These are phyloP conservation scores for Parachaetomium inaequale DNA, from an alignment of 495 filamentous ascomycete species.

Conservation along the genomic window DNA sequence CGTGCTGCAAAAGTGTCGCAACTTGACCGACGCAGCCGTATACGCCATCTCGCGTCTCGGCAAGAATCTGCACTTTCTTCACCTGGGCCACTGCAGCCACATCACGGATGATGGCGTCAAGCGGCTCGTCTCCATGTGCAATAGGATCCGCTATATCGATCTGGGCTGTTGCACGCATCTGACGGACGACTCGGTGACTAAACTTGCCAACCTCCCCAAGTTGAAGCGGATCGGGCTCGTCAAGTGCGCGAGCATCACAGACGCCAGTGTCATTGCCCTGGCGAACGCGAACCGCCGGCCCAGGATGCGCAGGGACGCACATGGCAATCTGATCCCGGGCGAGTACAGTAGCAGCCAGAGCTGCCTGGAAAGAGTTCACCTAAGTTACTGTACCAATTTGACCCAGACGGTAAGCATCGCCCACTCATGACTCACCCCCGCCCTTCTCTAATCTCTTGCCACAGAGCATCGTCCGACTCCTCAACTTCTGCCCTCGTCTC, in stretches of 20 bases:
- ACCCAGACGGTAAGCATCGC: conserved; percentile 64
- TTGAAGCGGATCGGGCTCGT: conserved; percentile 91
- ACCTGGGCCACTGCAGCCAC: conserved; percentile 86
- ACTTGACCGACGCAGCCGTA: conserved; percentile 89
- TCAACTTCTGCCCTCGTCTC: conserved; percentile 86
- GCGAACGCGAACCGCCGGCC: conserved; percentile 55
- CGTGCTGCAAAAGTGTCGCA: conserved; percentile 87
- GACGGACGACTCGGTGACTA: conserved; percentile 81
- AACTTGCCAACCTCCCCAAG: conserved; percentile 84
- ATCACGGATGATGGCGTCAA: conserved; percentile 87
- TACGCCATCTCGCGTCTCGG: conserved; percentile 80
- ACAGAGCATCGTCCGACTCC: conserved; percentile 83
- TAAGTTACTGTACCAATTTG: conserved; percentile 88
- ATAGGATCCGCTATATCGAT: conserved; percentile 95
- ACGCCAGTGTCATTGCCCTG: conserved; percentile 79
- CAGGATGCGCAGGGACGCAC: conserved; percentile 50
- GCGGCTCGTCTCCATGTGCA: conserved; percentile 78
- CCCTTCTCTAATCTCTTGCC: conserved; percentile 19
- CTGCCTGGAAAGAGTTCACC: conserved; percentile 84
- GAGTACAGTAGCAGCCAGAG: conserved; percentile 48
- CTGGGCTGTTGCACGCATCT: conserved; percentile 89
- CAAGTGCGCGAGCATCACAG: conserved; percentile 86
- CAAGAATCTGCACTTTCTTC: conserved; percentile 95
- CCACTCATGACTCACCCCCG: neutral
- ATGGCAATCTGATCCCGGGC: conserved; percentile 33